Conservation (phyloP, 768 basidiomycete genomes). For the Psilocybe tampanensis region DNA sequence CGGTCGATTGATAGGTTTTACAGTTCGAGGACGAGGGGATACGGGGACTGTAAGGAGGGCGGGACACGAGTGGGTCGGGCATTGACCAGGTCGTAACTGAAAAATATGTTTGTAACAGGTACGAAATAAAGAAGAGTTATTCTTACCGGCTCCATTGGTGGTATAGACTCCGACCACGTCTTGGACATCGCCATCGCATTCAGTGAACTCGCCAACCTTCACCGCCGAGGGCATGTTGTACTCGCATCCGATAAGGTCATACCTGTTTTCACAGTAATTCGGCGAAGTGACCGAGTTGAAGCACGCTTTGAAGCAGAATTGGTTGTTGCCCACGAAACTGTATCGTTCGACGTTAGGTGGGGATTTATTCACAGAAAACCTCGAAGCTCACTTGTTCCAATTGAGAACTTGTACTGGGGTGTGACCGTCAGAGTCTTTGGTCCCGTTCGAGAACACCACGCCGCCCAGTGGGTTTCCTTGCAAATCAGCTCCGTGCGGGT, state of each 20-base stretch:
- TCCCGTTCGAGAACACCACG: constrained; percentile 63
- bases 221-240: constrained; percentile 71
- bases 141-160: constrained; percentile 30
- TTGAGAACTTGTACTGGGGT: constrained; percentile 57
- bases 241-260: constrained; percentile 66
- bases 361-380: background rate
- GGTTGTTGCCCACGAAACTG: constrained; percentile 66
- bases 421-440: constrained; percentile 40
- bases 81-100: constrained; percentile 17
- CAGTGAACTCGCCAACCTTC: constrained; percentile 55
- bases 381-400: constrained; percentile 61
- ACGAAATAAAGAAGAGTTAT: background rate
- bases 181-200: constrained; percentile 65
- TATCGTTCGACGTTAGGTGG: background rate
- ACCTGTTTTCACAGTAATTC: constrained; percentile 64
- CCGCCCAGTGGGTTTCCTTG: constrained; percentile 82
- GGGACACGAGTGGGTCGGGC: constrained; percentile 20
- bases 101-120: background rate
- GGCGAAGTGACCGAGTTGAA: constrained; percentile 51
- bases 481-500: constrained; percentile 73
- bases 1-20: constrained; percentile 28
- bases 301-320: constrained; percentile 75
- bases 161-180: constrained; percentile 53
- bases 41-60: constrained; percentile 41
- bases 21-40: constrained; percentile 44